Evolutionary conservation across 345 rosid genomes (phyloP), one percentile per base, ranked within the genome.

Genomic region (Lumnitzera littorea): DNA sequence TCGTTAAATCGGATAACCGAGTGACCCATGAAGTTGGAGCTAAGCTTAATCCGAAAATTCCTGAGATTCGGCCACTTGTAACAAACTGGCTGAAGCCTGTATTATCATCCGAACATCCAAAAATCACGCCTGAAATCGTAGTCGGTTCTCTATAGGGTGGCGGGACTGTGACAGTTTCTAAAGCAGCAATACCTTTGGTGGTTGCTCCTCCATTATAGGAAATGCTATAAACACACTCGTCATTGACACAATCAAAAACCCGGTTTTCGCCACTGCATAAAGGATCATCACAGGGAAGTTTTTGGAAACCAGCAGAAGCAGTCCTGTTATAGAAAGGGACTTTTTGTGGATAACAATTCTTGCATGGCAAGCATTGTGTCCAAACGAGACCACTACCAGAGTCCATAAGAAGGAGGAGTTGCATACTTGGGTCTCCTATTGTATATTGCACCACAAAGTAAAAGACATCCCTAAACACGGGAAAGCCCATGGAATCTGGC

Each of bases 341-440:
- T 2, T 5, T 15, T 46, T 52, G 67, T 6, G 7, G 16, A 65
- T 43, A 68, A 56, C 76, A 71, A 16, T 50, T 49, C 8, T 15
- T 59, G 61, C 76, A 76, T n/a, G 80, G 56, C 14, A 57, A 14
- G 51, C 74, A 65, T n/a, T 70, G 75, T 13, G 69, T 58, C 80
- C 71, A 68, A 36, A 62, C 41, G 14, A 72, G 51, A 29, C 54
- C 55, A 17, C 64, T 46, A 0, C 69, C 62, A 0, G 75, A 70
- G 69, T 70, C 72, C 60, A 67, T 11, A 2, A 56, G 46, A 13
- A 70, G 11, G 15, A 15, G 46, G 46, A 46, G 13, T 5, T 15
- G 14, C 6, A 3, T 2, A 0, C 48, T 20, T 4, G 57, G 66
- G 25, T 53, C 62, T 55, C 80, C 65, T 0, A 71, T 55, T 0